These are phyloP conservation scores for Pyrenophora teres DNA, from an alignment of 2,329 filamentous ascomycete species.

Conservation along the genomic window DNA sequence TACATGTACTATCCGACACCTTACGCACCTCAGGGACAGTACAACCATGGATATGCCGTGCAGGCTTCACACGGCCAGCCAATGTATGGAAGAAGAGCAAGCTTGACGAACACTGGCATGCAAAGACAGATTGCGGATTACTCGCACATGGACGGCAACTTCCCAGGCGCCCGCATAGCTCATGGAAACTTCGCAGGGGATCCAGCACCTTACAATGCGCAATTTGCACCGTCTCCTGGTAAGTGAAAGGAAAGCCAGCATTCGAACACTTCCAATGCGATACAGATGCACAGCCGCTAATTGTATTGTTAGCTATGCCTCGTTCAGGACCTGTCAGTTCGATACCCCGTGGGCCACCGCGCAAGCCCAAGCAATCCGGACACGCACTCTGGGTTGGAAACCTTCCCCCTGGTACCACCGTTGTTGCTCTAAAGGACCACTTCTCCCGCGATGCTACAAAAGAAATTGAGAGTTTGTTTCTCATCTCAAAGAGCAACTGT, in stretches of 20 bases:
- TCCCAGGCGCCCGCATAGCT: conserved; percentile 18
- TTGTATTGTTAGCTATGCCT: conserved; percentile 22
- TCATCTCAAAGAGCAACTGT: conserved; percentile 97
- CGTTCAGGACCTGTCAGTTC: conserved; percentile 35
- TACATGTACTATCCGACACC: conserved; percentile 45
- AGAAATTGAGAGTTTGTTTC: conserved; percentile 84
- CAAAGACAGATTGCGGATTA: conserved; percentile 29
- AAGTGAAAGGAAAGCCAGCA: conserved; percentile 7
- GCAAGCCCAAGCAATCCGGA: conserved; percentile 72
- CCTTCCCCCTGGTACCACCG: conserved; percentile 78
- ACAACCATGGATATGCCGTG: conserved; percentile 29
- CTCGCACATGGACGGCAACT: conserved; percentile 27
- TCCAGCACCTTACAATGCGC: conserved; percentile 18
- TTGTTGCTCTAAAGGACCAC: conserved; percentile 86
- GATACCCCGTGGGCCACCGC: conserved; percentile 64
- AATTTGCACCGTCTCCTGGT: conserved; percentile 28
- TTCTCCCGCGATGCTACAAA: conserved; percentile 77
- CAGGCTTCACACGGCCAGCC: conserved; percentile 32
- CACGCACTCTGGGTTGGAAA: conserved; percentile 97
- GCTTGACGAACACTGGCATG: conserved; percentile 26
- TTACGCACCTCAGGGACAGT: conserved; percentile 39
- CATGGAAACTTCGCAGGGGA: conserved; percentile 24
- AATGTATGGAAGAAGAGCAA: conserved; percentile 39
- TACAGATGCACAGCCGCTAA: not conserved
- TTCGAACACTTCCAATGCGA: not conserved